Conservation (phyloP, 345 rosid genomes). For the Aegle marmelos region DNA sequence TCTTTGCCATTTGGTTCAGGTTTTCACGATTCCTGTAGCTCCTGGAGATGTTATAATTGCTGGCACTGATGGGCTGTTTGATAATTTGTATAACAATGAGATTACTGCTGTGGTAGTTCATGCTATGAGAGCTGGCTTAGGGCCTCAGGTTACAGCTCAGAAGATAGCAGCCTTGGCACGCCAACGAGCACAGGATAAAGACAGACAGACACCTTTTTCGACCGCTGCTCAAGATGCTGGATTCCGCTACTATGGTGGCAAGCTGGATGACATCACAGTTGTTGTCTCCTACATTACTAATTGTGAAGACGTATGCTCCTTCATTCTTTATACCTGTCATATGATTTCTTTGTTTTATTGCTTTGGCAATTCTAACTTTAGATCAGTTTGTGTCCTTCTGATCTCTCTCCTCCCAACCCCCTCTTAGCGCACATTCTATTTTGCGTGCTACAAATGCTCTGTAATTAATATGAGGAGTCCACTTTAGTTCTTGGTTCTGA, state of each 20-base stretch:
- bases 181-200: conserved; percentile 85
- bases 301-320: conserved; percentile 36
- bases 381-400: background rate
- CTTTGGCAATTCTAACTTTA: background rate
- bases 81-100: conserved; percentile 92
- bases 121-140: conserved; percentile 83
- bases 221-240: conserved; percentile 99
- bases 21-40: conserved; percentile 78
- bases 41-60: conserved; percentile 90
- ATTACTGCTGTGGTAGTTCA: conserved; percentile 96
- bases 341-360: background rate
- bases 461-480: background rate
- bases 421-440: background rate
- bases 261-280: conserved; percentile 97
- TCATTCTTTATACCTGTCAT: background rate
- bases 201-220: conserved; percentile 96
- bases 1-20: conserved; percentile 36
- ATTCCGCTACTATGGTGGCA: conserved; percentile 96
- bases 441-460: background rate
- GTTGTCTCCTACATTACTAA: conserved; percentile 78
- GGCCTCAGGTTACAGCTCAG: conserved; percentile 91
- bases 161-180: conserved; percentile 97
- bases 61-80: conserved; percentile 96
- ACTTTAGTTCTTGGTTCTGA: background rate
- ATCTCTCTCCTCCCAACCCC: background rate